These are phyloP conservation scores for Euphrasia confusa DNA, from an alignment of 257 asterid genomes.

Conservation along the genomic window DNA sequence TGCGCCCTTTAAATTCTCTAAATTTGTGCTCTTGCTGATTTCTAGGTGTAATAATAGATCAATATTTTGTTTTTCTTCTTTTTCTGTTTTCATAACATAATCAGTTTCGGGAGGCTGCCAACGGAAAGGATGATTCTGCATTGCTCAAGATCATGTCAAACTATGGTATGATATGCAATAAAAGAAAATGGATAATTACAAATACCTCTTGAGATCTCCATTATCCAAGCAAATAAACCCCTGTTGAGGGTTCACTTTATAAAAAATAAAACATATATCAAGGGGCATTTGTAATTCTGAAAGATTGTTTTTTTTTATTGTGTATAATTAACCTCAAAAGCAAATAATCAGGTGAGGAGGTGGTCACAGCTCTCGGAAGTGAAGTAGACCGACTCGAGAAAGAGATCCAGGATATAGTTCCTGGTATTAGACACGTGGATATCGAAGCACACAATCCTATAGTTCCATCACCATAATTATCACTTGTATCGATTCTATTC, in stretches of 20 bases:
- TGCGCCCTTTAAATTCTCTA: background rate
- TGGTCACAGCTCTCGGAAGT: conserved; percentile 92
- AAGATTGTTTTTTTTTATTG: background rate
- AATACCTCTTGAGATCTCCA: background rate
- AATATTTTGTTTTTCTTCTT: background rate
- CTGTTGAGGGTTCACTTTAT: background rate
- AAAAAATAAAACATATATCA: background rate
- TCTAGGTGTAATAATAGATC: background rate
- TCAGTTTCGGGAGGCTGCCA: conserved; percentile 83
- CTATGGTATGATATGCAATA: conserved; percentile 50
- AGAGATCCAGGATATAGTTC: conserved; percentile 88
- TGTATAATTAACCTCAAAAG: background rate
- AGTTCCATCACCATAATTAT: conserved; percentile 33
- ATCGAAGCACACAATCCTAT: conserved; percentile 95
- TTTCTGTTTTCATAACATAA: conserved; percentile 16
- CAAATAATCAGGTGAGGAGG: conserved; percentile 76
- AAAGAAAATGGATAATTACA: conserved; percentile 1
- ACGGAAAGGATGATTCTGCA: conserved; percentile 53
- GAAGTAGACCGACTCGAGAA: conserved; percentile 94
- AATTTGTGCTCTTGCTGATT: background rate
- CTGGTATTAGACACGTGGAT: conserved; percentile 90
- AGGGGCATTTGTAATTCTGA: background rate
- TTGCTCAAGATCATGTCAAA: conserved; percentile 72
- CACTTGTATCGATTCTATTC: background rate
- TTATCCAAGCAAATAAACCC: background rate